These are phyloP conservation scores for Phylloporus sp. DNA, from an alignment of 1,284 basidiomycete species.

Conservation along the genomic window DNA sequence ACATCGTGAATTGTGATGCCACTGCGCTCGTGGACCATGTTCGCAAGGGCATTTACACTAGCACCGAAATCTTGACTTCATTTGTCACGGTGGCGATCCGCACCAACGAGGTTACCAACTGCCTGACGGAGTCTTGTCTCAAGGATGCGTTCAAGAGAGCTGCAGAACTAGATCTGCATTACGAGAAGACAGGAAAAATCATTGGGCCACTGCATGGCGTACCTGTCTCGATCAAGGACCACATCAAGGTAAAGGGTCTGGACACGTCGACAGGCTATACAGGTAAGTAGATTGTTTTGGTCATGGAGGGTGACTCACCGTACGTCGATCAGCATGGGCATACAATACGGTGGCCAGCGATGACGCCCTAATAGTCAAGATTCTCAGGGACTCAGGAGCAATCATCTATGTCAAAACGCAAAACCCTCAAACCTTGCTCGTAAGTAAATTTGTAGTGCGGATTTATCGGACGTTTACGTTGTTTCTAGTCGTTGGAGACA, in stretches of 20 bases:
- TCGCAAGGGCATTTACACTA: conserved; percentile 31
- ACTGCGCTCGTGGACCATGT: conserved; percentile 35
- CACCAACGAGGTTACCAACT: conserved; percentile 51
- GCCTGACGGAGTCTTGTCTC: conserved; percentile 64
- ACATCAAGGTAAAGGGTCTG: conserved; percentile 55
- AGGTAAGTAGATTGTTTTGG: conserved; percentile 26
- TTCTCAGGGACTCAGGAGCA: conserved; percentile 61
- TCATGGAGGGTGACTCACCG: conserved; percentile 4
- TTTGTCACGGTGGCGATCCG: conserved; percentile 37
- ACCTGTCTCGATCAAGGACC: conserved; percentile 64
- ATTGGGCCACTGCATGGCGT: conserved; percentile 70
- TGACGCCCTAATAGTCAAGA: conserved; percentile 55
- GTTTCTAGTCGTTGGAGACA: conserved; percentile 53
- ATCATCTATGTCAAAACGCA: conserved; percentile 66
- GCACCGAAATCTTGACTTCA: conserved; percentile 38
- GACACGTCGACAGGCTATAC: conserved; percentile 61
- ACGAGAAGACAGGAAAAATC: conserved; percentile 53
- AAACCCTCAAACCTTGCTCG: conserved; percentile 61
- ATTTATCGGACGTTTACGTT: conserved; percentile 16
- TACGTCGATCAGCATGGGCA: conserved; percentile 48
- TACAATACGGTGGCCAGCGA: conserved; percentile 49
- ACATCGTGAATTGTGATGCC: conserved; percentile 41
- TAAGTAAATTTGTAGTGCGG: conserved; percentile 22
- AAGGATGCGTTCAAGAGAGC: conserved; percentile 62
- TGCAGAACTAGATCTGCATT: conserved; percentile 56